Percentiles rank a stretch among this genome's conserved stretches.
Conservation (phyloP, 1,139 yeast genomes). For the Blastobotrys apis region DNA sequence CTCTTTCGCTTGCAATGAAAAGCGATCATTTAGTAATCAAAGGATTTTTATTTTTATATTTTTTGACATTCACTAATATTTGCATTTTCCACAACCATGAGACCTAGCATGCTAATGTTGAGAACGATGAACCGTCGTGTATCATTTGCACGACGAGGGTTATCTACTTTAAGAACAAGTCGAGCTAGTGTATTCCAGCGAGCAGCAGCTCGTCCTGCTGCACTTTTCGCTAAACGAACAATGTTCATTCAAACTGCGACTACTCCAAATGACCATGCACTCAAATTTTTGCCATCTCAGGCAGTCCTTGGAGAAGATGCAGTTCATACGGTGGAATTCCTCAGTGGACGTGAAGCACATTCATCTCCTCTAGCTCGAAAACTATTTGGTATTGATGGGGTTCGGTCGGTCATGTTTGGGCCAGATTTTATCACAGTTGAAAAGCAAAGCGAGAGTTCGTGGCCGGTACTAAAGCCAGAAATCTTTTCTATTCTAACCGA, state of each 20-base stretch:
- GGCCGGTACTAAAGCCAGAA: conserved; percentile 86
- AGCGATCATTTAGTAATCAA: no score
- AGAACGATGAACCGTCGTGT: no score
- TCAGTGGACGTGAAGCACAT: conserved; percentile 65
- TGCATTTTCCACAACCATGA: not conserved
- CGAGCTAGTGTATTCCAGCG: no score
- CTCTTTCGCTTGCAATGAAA: no score
- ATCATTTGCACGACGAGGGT: no score
- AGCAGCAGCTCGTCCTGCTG: not conserved
- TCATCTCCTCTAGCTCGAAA: conserved; percentile 79
- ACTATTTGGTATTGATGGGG: conserved; percentile 80
- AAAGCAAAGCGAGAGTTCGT: conserved; percentile 49
- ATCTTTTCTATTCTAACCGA: conserved; percentile 82
- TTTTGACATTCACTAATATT: not conserved
- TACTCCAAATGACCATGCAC: conserved; percentile 90
- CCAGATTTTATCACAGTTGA: conserved; percentile 81
- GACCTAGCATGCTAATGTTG: not conserved
- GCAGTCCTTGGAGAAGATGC: conserved; percentile 49
- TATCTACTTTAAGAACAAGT: no score
- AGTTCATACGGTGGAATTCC: conserved; percentile 51
- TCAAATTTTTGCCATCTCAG: conserved; percentile 78
- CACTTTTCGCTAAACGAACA: not conserved
- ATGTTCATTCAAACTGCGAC: conserved; percentile 54
- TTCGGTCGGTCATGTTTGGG: conserved; percentile 85
- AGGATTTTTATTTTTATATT: no score